Percentiles rank a stretch among this genome's conserved stretches.
Conservation (phyloP, 2,329 filamentous ascomycete genomes). For the Grosmannia huntii region DNA sequence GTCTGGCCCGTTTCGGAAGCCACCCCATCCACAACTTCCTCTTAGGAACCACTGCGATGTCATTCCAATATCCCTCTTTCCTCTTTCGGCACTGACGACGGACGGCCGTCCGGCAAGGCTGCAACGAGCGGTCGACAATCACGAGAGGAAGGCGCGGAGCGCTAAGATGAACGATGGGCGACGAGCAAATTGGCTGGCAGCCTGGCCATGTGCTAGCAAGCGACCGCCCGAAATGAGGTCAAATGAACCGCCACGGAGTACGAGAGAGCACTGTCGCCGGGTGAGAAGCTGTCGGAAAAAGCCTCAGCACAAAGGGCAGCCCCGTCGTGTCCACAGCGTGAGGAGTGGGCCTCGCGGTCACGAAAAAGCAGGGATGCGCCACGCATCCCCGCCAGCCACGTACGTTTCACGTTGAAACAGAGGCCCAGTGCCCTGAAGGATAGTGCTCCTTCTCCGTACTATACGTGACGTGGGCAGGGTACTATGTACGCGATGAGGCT, state of each 20-base stretch:
- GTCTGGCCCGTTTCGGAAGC: background rate
- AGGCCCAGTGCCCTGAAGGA: background rate
- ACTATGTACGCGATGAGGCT: background rate
- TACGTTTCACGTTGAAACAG: background rate
- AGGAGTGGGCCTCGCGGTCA: background rate
- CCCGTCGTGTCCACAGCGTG: background rate
- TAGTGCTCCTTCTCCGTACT: too few relatives aligned
- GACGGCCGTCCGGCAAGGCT: background rate
- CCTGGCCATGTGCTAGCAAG: too few relatives aligned
- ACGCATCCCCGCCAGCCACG: background rate
- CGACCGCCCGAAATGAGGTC: background rate
- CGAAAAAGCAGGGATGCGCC: background rate
- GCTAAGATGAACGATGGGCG: too few relatives aligned
- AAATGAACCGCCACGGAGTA: too few relatives aligned
- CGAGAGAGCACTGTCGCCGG: background rate
- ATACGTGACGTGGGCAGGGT: background rate
- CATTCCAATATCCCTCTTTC: background rate
- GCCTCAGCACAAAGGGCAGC: background rate
- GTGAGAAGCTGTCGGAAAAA: background rate
- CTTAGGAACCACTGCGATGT: background rate
- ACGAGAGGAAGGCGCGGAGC: too few relatives aligned
- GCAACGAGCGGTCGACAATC: background rate
- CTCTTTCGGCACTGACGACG: background rate
- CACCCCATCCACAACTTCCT: background rate
- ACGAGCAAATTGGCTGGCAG: background rate